Evolutionary conservation across 2,329 filamentous ascomycete genomes (phyloP).

Genomic region (Passalora sequoiae): DNA sequence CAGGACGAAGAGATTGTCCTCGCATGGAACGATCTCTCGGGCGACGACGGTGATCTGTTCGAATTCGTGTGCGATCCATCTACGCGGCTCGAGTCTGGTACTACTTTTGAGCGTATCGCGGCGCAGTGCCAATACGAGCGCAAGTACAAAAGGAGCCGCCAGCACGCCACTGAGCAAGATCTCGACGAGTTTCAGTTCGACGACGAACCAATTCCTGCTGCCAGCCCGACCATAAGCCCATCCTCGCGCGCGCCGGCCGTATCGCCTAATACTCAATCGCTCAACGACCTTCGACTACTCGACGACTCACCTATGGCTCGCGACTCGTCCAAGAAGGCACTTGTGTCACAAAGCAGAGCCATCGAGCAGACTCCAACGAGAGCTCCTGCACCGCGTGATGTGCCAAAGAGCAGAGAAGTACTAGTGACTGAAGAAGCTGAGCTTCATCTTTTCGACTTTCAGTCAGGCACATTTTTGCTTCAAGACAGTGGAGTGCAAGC

Average conservation of each 20-base stretch:
- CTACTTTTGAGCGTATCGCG: conserved; percentile 75
- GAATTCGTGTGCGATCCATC: conserved; percentile 90
- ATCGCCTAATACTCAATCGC: conserved; percentile 28
- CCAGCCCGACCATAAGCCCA: conserved; percentile 53
- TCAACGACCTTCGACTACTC: conserved; percentile 23
- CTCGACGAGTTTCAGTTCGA: conserved; percentile 76
- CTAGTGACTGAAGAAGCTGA: conserved; percentile 73
- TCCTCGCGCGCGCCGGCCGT: conserved; percentile 33
- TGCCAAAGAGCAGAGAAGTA: conserved; percentile 66
- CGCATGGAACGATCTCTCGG: conserved; percentile 91
- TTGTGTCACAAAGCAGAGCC: conserved; percentile 34
- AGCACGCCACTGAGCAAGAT: conserved; percentile 75
- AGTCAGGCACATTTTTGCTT: conserved; percentile 74
- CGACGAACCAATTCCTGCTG: conserved; percentile 56
- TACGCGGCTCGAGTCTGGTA: conserved; percentile 63
- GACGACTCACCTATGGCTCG: conserved; percentile 28
- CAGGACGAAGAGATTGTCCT: conserved; percentile 78
- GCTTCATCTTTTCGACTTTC: conserved; percentile 89
- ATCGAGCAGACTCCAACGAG: conserved; percentile 45
- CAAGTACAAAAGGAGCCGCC: conserved; percentile 76
- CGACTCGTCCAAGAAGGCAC: conserved; percentile 27
- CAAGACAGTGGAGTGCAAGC: conserved; percentile 72
- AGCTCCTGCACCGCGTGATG: conserved; percentile 55
- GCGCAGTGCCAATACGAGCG: conserved; percentile 96
- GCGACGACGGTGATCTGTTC: conserved; percentile 90